phyloP scores from a whole-genome alignment of 805 yeast species.

The Kodamaea jinghongensis region DNA sequence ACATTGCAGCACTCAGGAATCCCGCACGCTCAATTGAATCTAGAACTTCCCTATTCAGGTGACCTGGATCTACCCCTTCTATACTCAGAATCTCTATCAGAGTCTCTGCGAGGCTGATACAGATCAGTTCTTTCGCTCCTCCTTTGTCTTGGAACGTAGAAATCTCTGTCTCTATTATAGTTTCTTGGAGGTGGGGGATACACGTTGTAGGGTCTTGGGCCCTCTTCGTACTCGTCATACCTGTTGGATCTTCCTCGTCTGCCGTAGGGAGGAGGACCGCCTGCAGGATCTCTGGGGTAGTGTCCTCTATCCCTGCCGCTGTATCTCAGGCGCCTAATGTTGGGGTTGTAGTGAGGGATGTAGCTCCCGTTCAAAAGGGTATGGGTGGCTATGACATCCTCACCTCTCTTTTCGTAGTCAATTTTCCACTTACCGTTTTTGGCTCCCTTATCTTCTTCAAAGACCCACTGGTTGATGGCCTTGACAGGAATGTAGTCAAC shows the following conservation, averaged over 20 bases:
- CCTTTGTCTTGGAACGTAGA: conserved; percentile 11
- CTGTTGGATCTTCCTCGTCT: conserved; percentile 7
- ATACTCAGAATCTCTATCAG: conserved; percentile 1
- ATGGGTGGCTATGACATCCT: conserved; percentile 33
- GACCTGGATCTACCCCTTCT: conserved; percentile 8
- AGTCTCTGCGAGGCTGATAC: conserved; percentile 10
- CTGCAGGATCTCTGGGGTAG: conserved; percentile 7
- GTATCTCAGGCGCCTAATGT: conserved; percentile 7
- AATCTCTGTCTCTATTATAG: conserved; percentile 12
- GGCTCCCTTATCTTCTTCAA: conserved; percentile 45
- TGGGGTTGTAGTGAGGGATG: conserved; percentile 14
- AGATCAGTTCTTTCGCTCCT: conserved; percentile 12
- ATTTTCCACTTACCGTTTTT: conserved; percentile 45
- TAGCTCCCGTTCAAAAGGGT: conserved; percentile 23
- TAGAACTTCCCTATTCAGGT: conserved; percentile 7
- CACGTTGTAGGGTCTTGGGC: conserved; percentile 14
- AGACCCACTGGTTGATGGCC: conserved; percentile 45
- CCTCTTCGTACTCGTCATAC: conserved; percentile 8
- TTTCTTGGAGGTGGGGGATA: conserved; percentile 9
- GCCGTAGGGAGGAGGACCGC: conserved; percentile 9
- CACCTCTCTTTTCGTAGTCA: conserved; percentile 32
- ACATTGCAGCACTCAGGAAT: too few relatives aligned
- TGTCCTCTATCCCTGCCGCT: conserved; percentile 10
- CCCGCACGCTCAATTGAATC: conserved; percentile 7
- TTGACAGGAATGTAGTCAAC: conserved; percentile 46